phyloP scores from a whole-genome alignment of 148 eudicot genomes.

The Oxyria digyna region DNA sequence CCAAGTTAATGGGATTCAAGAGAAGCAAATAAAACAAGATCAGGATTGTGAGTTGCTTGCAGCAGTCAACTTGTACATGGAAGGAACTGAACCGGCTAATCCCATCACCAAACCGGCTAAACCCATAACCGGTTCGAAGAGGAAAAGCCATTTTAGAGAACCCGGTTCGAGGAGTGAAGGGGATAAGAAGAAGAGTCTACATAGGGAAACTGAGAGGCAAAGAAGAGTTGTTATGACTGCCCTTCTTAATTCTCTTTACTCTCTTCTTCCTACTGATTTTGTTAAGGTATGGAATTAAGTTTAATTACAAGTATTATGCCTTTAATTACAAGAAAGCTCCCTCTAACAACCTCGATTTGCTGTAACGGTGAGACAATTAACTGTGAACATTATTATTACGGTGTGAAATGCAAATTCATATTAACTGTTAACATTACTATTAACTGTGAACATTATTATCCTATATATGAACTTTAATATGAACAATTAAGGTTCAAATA shows the following conservation, averaged over 20 bases:
- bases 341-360: too few species aligned
- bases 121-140: neutral
- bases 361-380: too few species aligned
- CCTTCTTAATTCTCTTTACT: neutral
- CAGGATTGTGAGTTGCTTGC: neutral
- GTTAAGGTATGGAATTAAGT: neutral
- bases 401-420: too few species aligned
- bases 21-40: neutral
- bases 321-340: too few species aligned
- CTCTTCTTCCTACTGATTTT: constrained; percentile 2
- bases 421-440: too few species aligned
- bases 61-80: neutral
- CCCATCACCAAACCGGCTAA: neutral
- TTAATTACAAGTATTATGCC: neutral
- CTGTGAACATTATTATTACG: too few species aligned
- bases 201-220: constrained; percentile 6
- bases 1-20: neutral
- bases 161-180: neutral
- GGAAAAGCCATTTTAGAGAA: neutral
- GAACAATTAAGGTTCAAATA: too few species aligned
- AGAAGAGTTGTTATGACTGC: neutral
- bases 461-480: too few species aligned
- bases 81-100: too few species aligned
- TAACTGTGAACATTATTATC: too few species aligned
- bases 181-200: neutral